Evolutionary conservation across 2,329 filamentous ascomycete genomes (phyloP).

Genomic region (Colletotrichum zoysiae): DNA sequence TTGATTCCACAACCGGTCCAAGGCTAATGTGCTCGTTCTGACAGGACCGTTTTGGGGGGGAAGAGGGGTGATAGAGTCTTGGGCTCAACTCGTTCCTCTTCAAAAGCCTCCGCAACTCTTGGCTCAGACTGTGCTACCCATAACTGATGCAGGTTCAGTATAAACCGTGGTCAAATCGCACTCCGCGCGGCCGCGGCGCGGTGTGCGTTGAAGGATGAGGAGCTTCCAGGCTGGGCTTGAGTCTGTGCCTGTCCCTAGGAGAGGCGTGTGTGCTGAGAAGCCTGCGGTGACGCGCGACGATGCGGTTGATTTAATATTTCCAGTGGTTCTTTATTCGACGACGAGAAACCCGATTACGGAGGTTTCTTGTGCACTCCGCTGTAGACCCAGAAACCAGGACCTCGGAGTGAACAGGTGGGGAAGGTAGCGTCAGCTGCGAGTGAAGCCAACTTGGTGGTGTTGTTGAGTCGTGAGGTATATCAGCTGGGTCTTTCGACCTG

Average conservation of each 20-base stretch:
- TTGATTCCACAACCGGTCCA: background rate
- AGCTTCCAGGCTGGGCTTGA: constrained; percentile 31
- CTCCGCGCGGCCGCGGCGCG: constrained; percentile 40
- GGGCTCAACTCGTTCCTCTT: constrained; percentile 26
- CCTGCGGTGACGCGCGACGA: constrained; percentile 15
- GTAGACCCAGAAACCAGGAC: constrained; percentile 94
- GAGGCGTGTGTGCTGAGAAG: constrained; percentile 10
- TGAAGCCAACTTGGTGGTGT: constrained; percentile 95
- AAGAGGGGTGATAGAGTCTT: background rate
- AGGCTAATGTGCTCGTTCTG: background rate
- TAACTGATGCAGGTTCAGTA: constrained; percentile 34
- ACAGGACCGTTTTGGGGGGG: constrained; percentile 1
- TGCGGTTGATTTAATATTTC: background rate
- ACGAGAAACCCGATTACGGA: constrained; percentile 80
- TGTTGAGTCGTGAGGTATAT: constrained; percentile 45
- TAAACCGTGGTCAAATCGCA: constrained; percentile 30
- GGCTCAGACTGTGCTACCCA: constrained; percentile 37
- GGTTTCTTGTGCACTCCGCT: constrained; percentile 97
- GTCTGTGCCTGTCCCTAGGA: constrained; percentile 3
- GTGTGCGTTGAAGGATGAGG: constrained; percentile 27
- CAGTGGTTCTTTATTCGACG: background rate
- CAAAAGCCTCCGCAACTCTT: constrained; percentile 40
- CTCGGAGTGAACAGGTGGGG: constrained; percentile 89
- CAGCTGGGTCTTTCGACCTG: constrained; percentile 39
- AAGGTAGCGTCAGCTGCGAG: constrained; percentile 77